Conservation (phyloP, 2,329 filamentous ascomycete genomes). For the Coniochaeta sp. region DNA sequence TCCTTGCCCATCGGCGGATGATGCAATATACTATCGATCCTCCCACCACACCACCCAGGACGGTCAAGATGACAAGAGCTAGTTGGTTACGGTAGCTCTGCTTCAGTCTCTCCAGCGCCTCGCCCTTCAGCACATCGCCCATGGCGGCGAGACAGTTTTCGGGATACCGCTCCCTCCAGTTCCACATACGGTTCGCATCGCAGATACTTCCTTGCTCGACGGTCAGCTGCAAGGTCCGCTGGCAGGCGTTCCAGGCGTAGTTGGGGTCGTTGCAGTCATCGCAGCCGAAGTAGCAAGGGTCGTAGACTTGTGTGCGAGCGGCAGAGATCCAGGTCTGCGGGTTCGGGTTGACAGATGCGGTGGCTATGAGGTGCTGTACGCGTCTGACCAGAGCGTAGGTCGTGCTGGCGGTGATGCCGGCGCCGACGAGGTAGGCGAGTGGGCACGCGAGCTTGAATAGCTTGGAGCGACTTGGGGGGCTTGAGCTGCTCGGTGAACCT, state of each 20-base stretch:
- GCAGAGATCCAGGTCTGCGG: slow-evolving; percentile 6
- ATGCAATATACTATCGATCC: too few species aligned
- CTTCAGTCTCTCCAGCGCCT: slow-evolving; percentile 7
- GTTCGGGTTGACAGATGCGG: slow-evolving; percentile 8
- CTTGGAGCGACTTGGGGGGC: background rate
- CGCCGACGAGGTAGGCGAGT: slow-evolving; percentile 6
- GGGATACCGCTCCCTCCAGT: background rate
- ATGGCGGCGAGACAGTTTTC: slow-evolving; percentile 5
- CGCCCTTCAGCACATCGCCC: background rate
- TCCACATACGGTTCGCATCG: too few species aligned
- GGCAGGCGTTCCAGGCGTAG: slow-evolving; percentile 12
- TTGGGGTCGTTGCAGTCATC: slow-evolving; percentile 11
- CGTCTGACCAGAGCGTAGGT: slow-evolving; percentile 9
- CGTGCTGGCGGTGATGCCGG: slow-evolving; percentile 7
- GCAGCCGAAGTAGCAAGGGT: slow-evolving; percentile 14
- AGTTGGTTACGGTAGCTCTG: slow-evolving; percentile 8
- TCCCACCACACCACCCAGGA: slow-evolving; percentile 4
- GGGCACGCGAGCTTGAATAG: background rate
- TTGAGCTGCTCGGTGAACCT: too few species aligned
- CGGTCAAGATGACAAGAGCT: slow-evolving; percentile 8
- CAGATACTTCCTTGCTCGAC: slow-evolving; percentile 4
- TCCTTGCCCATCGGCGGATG: too few species aligned
- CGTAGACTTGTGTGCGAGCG: slow-evolving; percentile 12
- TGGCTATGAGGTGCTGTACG: slow-evolving; percentile 11
- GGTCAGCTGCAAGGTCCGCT: slow-evolving; percentile 13